These are phyloP conservation scores for Fusarium papillatum DNA, from an alignment of 2,329 filamentous ascomycete genomes.

Conservation along the genomic window DNA sequence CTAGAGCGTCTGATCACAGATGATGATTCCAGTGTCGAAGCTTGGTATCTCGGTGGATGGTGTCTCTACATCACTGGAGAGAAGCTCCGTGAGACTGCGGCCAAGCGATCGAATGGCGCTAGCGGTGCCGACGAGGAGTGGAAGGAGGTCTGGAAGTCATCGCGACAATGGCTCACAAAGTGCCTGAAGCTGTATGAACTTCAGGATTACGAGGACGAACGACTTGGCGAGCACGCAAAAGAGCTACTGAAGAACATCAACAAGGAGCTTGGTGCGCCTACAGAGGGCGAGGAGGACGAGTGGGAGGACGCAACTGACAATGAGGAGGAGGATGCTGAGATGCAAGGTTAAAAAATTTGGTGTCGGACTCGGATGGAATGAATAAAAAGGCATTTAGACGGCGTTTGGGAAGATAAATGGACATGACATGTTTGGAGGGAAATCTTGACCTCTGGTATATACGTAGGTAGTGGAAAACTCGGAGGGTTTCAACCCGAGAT, in stretches of 20 bases:
- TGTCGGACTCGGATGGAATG: conserved; percentile 23
- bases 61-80: conserved; percentile 85
- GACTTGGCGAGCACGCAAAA: conserved; percentile 79
- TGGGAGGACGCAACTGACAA: conserved; percentile 67
- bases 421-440: conserved; percentile 32
- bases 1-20: conserved; percentile 87
- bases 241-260: conserved; percentile 78
- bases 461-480: conserved; percentile 27
- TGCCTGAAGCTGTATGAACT: conserved; percentile 83
- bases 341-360: conserved; percentile 56
- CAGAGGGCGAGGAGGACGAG: conserved; percentile 67
- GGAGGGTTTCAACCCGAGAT: conserved; percentile 30
- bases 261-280: conserved; percentile 73
- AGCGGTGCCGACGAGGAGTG: conserved; percentile 61
- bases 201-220: conserved; percentile 89
- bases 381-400: conserved; percentile 39
- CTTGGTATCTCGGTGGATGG: conserved; percentile 98
- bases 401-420: conserved; percentile 43
- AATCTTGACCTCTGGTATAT: conserved; percentile 35
- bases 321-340: conserved; percentile 69
- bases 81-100: conserved; percentile 64
- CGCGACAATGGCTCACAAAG: conserved; percentile 86
- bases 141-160: conserved; percentile 77
- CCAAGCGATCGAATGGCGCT: conserved; percentile 47
- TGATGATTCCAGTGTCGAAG: conserved; percentile 94